Evolutionary conservation across 805 yeast genomes (phyloP), one percentile per base, ranked within the genome.

Genomic region (Starmerella bacillaris): DNA sequence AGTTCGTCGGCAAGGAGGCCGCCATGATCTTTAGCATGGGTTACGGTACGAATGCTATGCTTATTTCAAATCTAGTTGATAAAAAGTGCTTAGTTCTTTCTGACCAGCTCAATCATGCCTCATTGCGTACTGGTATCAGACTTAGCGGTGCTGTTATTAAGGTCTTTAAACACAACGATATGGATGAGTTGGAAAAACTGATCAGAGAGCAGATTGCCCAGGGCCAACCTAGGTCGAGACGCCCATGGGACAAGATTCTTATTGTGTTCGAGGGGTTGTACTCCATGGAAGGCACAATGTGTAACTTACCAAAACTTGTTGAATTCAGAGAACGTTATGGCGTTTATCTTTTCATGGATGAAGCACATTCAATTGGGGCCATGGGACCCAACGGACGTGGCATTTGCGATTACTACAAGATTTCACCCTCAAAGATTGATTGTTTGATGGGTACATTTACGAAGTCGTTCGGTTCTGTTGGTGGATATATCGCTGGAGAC

Each of bases 331-430:
- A 78, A 26, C 79, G 78, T 53, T 89, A 92, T 61, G 82, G 82
- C 50, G 78, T 86, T 52, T 80, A 79, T 51, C 59, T 89, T 35
- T 89, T 78, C 51, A 78, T 92, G 42, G 99, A 89, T 56, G 99
- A 89, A 57, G 98, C 98, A 9, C 99, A 89, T 57, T 86, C 96
- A 4, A 77, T 89, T 50, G 99, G 99, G 49, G 98, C 98, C n/a
- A 67, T 89, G 60, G 99, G 99, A 20, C 89, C 92, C 30, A 59
- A 60, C 35, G 98, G 98, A 31, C 74, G 78, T 51, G 99, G 99
- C 51, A 77, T 89, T 24, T 84, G 95, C 61, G 96, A 89, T 51
- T 79, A 80, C 59, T 89, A 78, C 55, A 76, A 75, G 36, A 70
- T 89, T 33, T 67, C 72, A 44, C 86, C 96, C 27, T 54, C 59